Base-by-base conservation (phyloP, 148 eudicot species). In the Talinum fruticosum region DNA sequence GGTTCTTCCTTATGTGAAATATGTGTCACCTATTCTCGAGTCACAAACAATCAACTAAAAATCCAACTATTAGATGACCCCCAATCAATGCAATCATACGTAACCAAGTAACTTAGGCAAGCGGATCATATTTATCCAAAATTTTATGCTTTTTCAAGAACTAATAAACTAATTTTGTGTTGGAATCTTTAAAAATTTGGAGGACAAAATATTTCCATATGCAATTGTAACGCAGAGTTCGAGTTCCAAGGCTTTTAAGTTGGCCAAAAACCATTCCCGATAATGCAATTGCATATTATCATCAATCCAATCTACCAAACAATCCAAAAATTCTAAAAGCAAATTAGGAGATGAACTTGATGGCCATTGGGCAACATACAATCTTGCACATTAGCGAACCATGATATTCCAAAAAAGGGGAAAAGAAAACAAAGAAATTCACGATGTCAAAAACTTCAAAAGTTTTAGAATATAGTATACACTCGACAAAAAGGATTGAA, bases 211-310 rank as follows among this genome's bases (percentile, higher is more conserved):
- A 86, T 93, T 96, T 72, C 99, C 99, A 85, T 96, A 96, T 68
- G 99, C 97, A 54, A 95, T 97, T 54, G 99, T 96, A 78, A 96
- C 78, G 81, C 97, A 96, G 78, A 96, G 92, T 73, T 96, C 97
- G 32, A 97, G 99, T 79, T 93, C 88, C 87, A 93, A 73, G 68
- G 90, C 87, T 81, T 81, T 88, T 75, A 96, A 86, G 81, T 77
- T 85, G 75, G 88, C 85, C 81, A 96, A 86, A 85, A 93, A 90
- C 26, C 82, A 66, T 83, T 96, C 99, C 99, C 92, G 93, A 75
- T 54, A 76, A 44, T 47, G 78, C 36, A 69, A 69, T 36, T 36
- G 69, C 36, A 80, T 41, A 28, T n/a, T 38, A 74, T 73, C 70
- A 78, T 75, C 68, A 65, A 32, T 32, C 21, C 33, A 54, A n/a